Evolutionary conservation across 257 asterid species (phyloP), one percentile per base, ranked within the genome.

Genomic region (Parsonsia alboflavescens): DNA sequence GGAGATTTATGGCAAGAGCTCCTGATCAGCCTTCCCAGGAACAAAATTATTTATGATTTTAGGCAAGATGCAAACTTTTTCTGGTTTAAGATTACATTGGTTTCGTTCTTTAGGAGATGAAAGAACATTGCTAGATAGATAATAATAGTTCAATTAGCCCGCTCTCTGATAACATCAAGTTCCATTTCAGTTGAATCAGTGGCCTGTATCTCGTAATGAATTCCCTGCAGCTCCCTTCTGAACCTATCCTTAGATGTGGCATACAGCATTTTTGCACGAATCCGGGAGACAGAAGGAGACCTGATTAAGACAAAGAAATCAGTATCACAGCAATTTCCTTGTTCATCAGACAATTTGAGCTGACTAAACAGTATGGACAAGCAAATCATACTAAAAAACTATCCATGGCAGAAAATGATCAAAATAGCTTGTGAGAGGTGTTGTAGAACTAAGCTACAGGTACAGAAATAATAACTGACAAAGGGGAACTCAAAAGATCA

Each of bases 21-120:
- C 86, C 87, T 77, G 82, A 82, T 88, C 92, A 88, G 89, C 89
- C 80, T 85, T 83, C 87, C 90, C 83, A 22, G 76, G 26, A 9
- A 16, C 73, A 69, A 71, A 64, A 79, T 86, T 79, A 86, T 86
- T 79, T 75, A 77, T 73, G 57, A 42, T 42, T 58, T 45, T 48
- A 74, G 11, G 50, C n/a, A 49, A 36, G 58, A 59, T 67, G 57
- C 78, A 61, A 30, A 0, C 19, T 17, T 22, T 48, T 45, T 45
- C 22, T 6, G 0, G 42, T 56, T 75, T 9, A 36, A 44, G 54
- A 46, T 41, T 69, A 44, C 33, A 72, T 17, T 1, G 42, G 44
- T 66, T 62, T 10, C 68, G 50, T 30, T 39, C 59, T 17, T 45
- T 12, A 19, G 2, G 53, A 50, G 79, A 22, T 19, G 26, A n/a